A percentile compares a stretch with the other conserved stretches of the same genome.
Evolutionary conservation across 257 asterid species (phyloP).

Genomic region (Leptodermis oblonga): DNA sequence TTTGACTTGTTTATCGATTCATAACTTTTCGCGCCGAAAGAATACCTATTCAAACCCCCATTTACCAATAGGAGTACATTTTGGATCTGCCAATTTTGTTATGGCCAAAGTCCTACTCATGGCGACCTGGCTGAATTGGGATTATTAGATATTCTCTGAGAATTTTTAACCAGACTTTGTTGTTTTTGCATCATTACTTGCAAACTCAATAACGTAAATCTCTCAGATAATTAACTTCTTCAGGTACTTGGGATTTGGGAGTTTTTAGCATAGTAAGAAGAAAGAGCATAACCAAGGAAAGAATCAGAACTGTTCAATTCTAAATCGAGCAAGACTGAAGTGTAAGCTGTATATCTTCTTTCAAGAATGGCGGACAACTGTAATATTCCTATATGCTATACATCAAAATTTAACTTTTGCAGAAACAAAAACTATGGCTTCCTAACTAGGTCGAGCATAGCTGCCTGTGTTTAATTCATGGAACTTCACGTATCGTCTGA

Average conservation of each 20-base stretch:
- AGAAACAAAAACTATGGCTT: not conserved
- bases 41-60: too few relatives aligned
- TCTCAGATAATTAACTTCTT: not conserved
- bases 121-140: too few relatives aligned
- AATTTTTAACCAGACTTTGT: too few relatives aligned
- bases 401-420: not conserved
- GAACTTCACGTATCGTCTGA: not conserved
- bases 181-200: not conserved
- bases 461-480: not conserved
- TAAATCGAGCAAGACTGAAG: not conserved
- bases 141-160: too few relatives aligned
- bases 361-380: not conserved
- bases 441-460: not conserved
- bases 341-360: not conserved
- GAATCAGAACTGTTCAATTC: not conserved
- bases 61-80: too few relatives aligned
- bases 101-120: too few relatives aligned
- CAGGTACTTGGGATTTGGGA: too few relatives aligned
- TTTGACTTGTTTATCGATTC: too few relatives aligned
- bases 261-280: not conserved
- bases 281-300: not conserved
- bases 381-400: not conserved
- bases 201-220: not conserved
- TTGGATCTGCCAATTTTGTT: too few relatives aligned
- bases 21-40: too few relatives aligned